Conservation (phyloP, 1,284 basidiomycete species). For the Naganishia albida region DNA sequence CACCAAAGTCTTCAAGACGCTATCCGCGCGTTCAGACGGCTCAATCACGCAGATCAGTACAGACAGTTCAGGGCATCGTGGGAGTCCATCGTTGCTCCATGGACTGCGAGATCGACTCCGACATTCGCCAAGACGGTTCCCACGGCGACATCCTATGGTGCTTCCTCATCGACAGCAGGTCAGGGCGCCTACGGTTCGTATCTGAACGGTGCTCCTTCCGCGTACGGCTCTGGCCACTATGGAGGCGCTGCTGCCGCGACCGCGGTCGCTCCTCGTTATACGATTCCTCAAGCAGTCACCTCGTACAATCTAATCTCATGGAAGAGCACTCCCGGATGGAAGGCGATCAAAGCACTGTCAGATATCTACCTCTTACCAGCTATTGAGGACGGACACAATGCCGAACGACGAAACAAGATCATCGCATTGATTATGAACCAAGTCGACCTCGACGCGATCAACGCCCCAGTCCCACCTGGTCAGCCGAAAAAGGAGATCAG, state of each 20-base stretch:
- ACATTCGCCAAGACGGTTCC: constrained; percentile 20
- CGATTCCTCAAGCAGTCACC: not conserved
- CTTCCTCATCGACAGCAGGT: not conserved
- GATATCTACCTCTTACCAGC: constrained; percentile 40
- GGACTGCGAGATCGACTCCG: constrained; percentile 7
- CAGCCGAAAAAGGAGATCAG: constrained; percentile 59
- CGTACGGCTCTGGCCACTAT: constrained; percentile 7
- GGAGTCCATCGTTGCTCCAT: constrained; percentile 37
- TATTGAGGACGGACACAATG: constrained; percentile 42
- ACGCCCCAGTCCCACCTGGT: constrained; percentile 12
- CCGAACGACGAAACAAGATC: constrained; percentile 40
- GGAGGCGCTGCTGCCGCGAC: not conserved
- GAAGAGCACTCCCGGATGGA: constrained; percentile 53
- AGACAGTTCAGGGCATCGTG: constrained; percentile 34
- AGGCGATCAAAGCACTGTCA: constrained; percentile 48
- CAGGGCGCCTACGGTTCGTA: constrained; percentile 5
- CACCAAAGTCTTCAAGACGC: constrained; percentile 32
- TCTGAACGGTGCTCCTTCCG: not conserved
- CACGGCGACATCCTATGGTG: not conserved
- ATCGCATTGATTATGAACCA: constrained; percentile 40
- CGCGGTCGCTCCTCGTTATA: not conserved
- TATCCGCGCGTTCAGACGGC: constrained; percentile 37
- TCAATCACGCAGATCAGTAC: constrained; percentile 26
- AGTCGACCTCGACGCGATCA: constrained; percentile 46
- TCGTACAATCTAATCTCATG: constrained; percentile 39